Evolutionary conservation across 1,284 basidiomycete species (phyloP), one percentile per base, ranked within the genome.

Genomic region (Neonothopanus nambi): DNA sequence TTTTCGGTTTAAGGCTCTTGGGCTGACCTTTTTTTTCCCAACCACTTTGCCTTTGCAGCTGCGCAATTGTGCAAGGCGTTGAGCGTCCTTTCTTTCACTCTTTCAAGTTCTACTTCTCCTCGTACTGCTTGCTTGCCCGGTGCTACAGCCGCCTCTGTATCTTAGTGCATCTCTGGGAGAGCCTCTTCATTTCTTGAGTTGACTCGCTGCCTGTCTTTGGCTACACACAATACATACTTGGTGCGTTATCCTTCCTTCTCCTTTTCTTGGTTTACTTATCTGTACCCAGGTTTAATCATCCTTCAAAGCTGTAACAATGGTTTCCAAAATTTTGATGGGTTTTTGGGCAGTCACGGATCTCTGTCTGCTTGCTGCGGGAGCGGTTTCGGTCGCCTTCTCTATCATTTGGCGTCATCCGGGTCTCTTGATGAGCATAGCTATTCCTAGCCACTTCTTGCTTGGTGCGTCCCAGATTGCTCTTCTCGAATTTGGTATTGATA

Each of bases 341-440:
- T 75, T 80, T 58, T 93, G 89, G 86, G 80, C 75, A 41, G 79
- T 84, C 68, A 73, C 91, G 59, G 87, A 87, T 71, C 56, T 87
- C 57, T 77, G 76, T 59, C 80, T 93, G 52, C 76, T 93, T 38
- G 79, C 74, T n/a, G 82, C 87, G 6, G 89, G 87, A 37, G 71
- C 76, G 45, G 59, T 92, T 49, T 70, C 82, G 17, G 71, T 93
- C 57, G 78, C 77, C 42, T 72, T 91, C 47, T 89, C 89, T 17
- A 70, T 91, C 55, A 66, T 89, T 28, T 92, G 87, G 86, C 78
- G 81, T 45, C 71, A 75, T 44, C 75, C 81, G 7, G 77, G 87
- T 62, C 65, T 87, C 35, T 68, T 92, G 57, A 75, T 87, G 66
- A 89, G 90, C 66, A 74, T 93, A 70, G 79, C 87, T 21, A 69